Evolutionary conservation across 2,329 filamentous ascomycete genomes (phyloP), one percentile per base, ranked within the genome.

Genomic region (Cordyceps javanica): DNA sequence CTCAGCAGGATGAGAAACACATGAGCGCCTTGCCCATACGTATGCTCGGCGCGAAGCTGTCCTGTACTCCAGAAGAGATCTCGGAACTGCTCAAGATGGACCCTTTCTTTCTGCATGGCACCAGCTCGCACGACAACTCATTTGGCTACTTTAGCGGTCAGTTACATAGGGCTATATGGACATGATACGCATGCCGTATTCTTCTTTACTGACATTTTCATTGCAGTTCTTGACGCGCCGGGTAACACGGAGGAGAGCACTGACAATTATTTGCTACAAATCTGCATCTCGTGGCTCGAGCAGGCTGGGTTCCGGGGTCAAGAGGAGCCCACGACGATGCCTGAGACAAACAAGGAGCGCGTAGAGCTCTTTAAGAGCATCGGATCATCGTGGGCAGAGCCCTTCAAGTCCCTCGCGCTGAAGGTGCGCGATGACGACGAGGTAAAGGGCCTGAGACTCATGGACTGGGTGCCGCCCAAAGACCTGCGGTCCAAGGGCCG

Each of bases 71-170:
- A 0, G 69, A 73, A 16, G 67, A 79, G 39, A 71, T 78, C 19
- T 65, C 67, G 1, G 72, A 73, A 0, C 69, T 82, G 3, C 69
- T 71, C 6, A 68, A 68, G 1, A 72, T 82, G 0, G 81, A 85
- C 55, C 76, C 81, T 0, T 80, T 77, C 42, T 80, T 83, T 51
- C 72, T 83, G 21, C 80, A 83, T 52, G 81, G 81, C 53, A 46
- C 53, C 0, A 74, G 75, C 0, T 74, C 82, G 38, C 80, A 81
- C 26, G 77, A 79, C 4, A 73, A 79, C 42, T 73, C 74, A 0
- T 84, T 78, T 63, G 64, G 81, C 19, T 85, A 78, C 63, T 77
- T 82, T 58, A 81, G 78, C 53, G 68, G 77, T 79, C 62, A 58
- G 74, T 64, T 5, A 2, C 5, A 16, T n/a, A n/a, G n/a, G n/a